Conservation (phyloP, 306 rosid species). For the Quercus suber region DNA sequence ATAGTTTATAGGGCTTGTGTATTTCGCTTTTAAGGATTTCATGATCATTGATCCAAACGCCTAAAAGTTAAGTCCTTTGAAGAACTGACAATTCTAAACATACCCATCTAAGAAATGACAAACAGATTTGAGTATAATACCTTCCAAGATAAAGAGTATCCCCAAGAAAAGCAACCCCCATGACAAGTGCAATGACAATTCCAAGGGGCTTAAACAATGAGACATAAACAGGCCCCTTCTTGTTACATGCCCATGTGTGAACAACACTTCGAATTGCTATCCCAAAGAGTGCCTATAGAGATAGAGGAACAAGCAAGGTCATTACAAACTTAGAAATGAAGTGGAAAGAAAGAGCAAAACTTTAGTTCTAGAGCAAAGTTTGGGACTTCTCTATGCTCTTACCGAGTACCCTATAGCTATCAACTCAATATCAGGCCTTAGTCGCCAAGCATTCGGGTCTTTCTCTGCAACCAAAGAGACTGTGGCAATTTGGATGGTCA, state of each 20-base stretch:
- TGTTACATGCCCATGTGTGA: conserved; percentile 29
- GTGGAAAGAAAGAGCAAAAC: background rate
- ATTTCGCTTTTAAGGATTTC: too few relatives aligned
- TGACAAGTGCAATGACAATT: conserved; percentile 41
- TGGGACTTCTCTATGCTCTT: conserved; percentile 1
- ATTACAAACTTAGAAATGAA: background rate
- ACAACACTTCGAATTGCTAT: conserved; percentile 23
- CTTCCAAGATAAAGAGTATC: conserved; percentile 50
- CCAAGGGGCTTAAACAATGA: conserved; percentile 47
- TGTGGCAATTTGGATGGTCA: conserved; percentile 22
- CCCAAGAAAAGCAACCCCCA: conserved; percentile 48
- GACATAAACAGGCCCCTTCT: conserved; percentile 47
- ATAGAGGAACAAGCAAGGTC: background rate
- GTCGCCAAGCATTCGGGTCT: conserved; percentile 28
- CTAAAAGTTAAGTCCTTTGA: too few relatives aligned
- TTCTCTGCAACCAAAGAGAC: conserved; percentile 32
- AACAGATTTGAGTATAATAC: conserved; percentile 5
- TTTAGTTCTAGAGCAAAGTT: background rate
- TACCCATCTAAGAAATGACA: background rate
- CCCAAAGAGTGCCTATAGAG: conserved; percentile 39
- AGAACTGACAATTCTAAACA: too few relatives aligned
- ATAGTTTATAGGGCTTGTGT: too few relatives aligned
- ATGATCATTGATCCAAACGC: too few relatives aligned
- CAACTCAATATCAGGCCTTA: conserved; percentile 20
- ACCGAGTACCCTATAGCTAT: conserved; percentile 30